phyloP scores from a whole-genome alignment of 805 yeast species.

The Nakazawaea ambrosiae region DNA sequence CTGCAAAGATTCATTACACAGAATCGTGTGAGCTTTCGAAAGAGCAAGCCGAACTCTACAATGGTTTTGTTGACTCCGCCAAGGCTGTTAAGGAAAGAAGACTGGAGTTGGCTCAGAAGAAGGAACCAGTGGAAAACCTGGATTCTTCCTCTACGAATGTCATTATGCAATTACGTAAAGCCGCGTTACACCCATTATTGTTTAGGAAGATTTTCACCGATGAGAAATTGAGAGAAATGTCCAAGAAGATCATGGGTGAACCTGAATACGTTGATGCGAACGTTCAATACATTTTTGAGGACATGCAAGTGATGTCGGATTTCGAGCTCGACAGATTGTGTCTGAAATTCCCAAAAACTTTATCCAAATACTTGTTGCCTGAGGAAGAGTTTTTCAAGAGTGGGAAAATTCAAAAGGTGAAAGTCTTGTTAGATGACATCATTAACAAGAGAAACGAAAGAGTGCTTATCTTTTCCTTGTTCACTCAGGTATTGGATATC shows the following conservation, averaged over 20 bases:
- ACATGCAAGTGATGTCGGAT: conserved; percentile 93
- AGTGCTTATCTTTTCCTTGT: conserved; percentile 79
- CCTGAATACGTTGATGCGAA: conserved; percentile 76
- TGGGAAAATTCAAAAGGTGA: conserved; percentile 64
- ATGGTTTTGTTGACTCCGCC: conserved; percentile 44
- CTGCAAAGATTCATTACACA: conserved; percentile 61
- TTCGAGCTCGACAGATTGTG: conserved; percentile 78
- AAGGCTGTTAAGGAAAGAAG: conserved; percentile 23
- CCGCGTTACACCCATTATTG: conserved; percentile 85
- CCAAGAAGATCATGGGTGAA: conserved; percentile 72
- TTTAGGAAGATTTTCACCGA: conserved; percentile 65
- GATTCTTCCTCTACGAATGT: conserved; percentile 45
- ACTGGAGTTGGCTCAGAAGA: background rate
- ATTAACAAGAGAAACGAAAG: conserved; percentile 55
- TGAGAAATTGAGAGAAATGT: conserved; percentile 53
- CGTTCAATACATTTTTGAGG: conserved; percentile 72
- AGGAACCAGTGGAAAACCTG: background rate
- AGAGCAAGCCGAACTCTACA: conserved; percentile 53
- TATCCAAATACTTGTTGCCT: conserved; percentile 45
- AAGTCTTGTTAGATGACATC: conserved; percentile 49
- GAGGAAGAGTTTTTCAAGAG: conserved; percentile 49
- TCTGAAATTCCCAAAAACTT: conserved; percentile 59
- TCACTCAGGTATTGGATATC: conserved; percentile 88
- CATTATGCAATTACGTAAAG: conserved; percentile 85
- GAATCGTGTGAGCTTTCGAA: conserved; percentile 58